phyloP scores from a whole-genome alignment of 2,329 filamentous ascomycete species.

The Colletotrichum agaves region DNA sequence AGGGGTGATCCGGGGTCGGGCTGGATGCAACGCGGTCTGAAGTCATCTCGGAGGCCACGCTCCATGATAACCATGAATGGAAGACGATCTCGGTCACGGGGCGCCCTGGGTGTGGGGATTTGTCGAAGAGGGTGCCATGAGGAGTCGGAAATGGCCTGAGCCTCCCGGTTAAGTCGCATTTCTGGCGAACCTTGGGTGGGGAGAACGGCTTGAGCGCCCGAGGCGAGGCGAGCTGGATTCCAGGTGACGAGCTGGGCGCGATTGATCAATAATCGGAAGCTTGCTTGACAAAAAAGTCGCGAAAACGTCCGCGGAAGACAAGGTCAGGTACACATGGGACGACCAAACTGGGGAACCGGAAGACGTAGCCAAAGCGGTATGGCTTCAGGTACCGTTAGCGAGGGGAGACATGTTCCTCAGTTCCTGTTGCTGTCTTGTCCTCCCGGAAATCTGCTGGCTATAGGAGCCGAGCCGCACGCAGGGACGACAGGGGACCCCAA shows the following conservation, averaged over 20 bases:
- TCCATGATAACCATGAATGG: slow-evolving; percentile 38
- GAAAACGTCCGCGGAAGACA: slow-evolving; percentile 3
- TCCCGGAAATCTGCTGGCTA: too few relatives aligned
- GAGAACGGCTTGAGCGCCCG: slow-evolving; percentile 22
- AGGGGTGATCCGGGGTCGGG: not conserved
- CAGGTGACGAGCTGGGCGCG: not conserved
- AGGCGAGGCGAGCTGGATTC: slow-evolving; percentile 8
- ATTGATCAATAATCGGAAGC: slow-evolving; percentile 25
- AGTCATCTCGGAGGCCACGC: slow-evolving; percentile 37
- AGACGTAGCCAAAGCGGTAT: slow-evolving; percentile 24
- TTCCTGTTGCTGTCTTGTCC: not conserved
- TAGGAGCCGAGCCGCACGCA: slow-evolving; percentile 26
- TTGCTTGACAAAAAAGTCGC: slow-evolving; percentile 1
- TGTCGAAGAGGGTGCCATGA: slow-evolving; percentile 28
- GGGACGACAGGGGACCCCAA: slow-evolving; percentile 8
- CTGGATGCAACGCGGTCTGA: slow-evolving; percentile 27
- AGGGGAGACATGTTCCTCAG: not conserved
- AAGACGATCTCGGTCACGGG: slow-evolving; percentile 33
- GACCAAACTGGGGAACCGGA: slow-evolving; percentile 1
- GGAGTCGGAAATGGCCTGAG: slow-evolving; percentile 20
- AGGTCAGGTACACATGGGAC: not conserved
- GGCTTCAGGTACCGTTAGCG: slow-evolving; percentile 25
- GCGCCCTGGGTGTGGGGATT: slow-evolving; percentile 34
- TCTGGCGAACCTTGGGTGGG: slow-evolving; percentile 7
- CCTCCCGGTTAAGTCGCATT: slow-evolving; percentile 16